Percentiles rank a stretch among this genome's conserved stretches.
phyloP scores from a whole-genome alignment of 352 stramenopile species.

The Phytophthora constricta region DNA sequence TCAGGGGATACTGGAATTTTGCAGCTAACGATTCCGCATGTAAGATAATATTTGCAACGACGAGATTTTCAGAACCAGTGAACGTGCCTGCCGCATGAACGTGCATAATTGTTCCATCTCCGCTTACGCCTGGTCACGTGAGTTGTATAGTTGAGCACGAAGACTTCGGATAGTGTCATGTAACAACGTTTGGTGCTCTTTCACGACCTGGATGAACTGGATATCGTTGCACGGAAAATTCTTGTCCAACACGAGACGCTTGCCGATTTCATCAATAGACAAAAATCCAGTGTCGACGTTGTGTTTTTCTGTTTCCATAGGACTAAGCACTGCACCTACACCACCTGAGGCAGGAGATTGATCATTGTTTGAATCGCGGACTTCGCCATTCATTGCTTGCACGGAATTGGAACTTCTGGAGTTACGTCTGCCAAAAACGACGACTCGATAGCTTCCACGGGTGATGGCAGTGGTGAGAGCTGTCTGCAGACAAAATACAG shows the following conservation, averaged over 20 bases:
- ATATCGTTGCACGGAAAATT: constrained; percentile 37
- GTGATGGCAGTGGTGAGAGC: constrained; percentile 51
- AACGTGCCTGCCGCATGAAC: too few relatives aligned
- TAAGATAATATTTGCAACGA: constrained; percentile 43
- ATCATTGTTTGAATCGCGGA: background rate
- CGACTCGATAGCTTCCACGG: constrained; percentile 7
- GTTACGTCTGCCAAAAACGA: constrained; percentile 18
- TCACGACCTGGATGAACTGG: constrained; percentile 33
- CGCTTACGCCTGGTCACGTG: background rate
- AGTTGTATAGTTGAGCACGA: constrained; percentile 17
- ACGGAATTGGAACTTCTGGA: constrained; percentile 16
- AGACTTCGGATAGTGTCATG: constrained; percentile 14
- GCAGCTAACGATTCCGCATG: constrained; percentile 16
- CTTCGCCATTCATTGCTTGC: constrained; percentile 1
- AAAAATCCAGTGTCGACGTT: constrained; percentile 32
- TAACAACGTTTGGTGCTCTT: constrained; percentile 35
- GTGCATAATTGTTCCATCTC: too few relatives aligned
- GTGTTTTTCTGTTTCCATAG: too few relatives aligned
- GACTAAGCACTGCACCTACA: background rate
- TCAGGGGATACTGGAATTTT: too few relatives aligned
- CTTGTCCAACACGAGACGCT: constrained; percentile 33
- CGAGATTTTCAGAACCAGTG: background rate
- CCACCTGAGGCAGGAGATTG: background rate
- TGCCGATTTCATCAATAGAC: constrained; percentile 39
- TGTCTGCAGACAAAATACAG: constrained; percentile 56